Base-by-base conservation (phyloP, 176 grass and related monocot species). In the Hsuehochloa calcarea region DNA sequence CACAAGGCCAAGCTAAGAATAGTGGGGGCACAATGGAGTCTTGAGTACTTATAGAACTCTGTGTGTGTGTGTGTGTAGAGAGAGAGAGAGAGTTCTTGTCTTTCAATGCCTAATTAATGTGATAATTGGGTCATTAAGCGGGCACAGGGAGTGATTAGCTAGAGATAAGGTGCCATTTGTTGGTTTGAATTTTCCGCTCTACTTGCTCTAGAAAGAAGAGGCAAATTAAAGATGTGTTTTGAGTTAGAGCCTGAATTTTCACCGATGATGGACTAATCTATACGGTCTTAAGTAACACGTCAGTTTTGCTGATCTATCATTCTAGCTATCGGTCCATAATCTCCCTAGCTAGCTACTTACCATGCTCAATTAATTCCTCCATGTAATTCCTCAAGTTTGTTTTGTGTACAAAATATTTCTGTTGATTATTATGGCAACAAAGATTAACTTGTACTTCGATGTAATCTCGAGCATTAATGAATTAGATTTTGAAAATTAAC, bases 31-130 rank as follows among this genome's bases (percentile, higher is more conserved):
- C 64, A 55, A 77, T 82, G 84, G 52, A 86, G 27, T 4, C 49
- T 8, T 6, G 60, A 45, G 41, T 89, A 89, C 70, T 89, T 89
- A 89, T 90, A 90, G 52, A 25, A 31, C 79, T 69, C 39, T 16
- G 14, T 12, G n/a, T 65, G 31, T 52, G 15, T 25, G 5, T 14
- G n/a, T 65, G 31, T 52, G 15, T 25, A 3, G 11, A 50, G 63
- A 26, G 69, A 51, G 69, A 68, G 82, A 73, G 69, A 65, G 13
- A 0, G 4, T 20, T 7, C 51, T 49, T 76, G 77, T 70, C n/a
- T 68, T 81, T 47, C 40, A 68, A 68, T 61, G 62, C 59, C 60
- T 80, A 49, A 80, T 67, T 80, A 49, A 80, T 67, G 71, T 74
- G 59, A 46, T 80, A 61, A 35, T 75, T 49, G 6, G 15, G 16